phyloP scores from a whole-genome alignment of 805 yeast genomes.

The Clavispora fructus region DNA sequence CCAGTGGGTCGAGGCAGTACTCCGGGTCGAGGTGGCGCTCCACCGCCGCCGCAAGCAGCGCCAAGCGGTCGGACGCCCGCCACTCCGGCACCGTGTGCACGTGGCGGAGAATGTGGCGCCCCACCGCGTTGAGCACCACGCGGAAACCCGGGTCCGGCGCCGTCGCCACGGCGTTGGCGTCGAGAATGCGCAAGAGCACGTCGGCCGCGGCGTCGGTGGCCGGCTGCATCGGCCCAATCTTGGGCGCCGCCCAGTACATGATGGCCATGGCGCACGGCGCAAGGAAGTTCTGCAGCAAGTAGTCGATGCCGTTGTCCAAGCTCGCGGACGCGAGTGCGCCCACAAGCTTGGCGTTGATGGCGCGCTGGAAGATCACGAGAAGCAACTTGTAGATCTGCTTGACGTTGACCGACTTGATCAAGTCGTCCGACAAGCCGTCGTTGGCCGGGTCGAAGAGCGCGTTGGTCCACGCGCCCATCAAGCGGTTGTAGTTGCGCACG shows the following conservation, averaged over 20 bases:
- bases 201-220: conserved; percentile 8
- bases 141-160: conserved; percentile 7
- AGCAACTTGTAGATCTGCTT: conserved; percentile 64
- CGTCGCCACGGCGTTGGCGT: conserved; percentile 6
- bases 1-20: neutral
- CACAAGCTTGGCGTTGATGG: conserved; percentile 53
- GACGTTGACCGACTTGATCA: conserved; percentile 61
- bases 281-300: conserved; percentile 76
- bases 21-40: neutral
- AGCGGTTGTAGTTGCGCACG: conserved; percentile 27
- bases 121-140: conserved; percentile 11
- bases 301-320: conserved; percentile 75
- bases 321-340: conserved; percentile 54
- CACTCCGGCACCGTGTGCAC: conserved; percentile 1
- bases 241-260: conserved; percentile 24
- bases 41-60: conserved; percentile 4
- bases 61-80: conserved; percentile 1
- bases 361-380: conserved; percentile 71
- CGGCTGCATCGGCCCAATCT: conserved; percentile 12
- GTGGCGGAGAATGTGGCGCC: conserved; percentile 5
- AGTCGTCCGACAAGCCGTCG: conserved; percentile 79
- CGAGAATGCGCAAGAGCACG: conserved; percentile 10
- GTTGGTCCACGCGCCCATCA: conserved; percentile 64
- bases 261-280: conserved; percentile 44
- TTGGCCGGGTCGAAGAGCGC: conserved; percentile 65